Conservation (phyloP, 2,329 filamentous ascomycete species). For the Coniochaeta prunicola region DNA sequence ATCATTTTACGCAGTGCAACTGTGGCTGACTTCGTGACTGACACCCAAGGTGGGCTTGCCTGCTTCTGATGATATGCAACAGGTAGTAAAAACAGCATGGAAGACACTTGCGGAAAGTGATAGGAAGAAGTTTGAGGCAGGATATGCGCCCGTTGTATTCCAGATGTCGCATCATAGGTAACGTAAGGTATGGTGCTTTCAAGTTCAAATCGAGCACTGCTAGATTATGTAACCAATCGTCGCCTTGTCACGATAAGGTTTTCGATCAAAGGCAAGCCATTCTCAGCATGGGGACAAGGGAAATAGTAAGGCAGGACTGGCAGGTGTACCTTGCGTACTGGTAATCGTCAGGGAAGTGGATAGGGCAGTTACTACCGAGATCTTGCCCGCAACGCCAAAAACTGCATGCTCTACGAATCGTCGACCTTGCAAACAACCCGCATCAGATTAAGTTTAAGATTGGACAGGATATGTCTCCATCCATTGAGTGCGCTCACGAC, state of each 20-base stretch:
- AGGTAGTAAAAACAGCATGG: background rate
- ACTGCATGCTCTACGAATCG: background rate
- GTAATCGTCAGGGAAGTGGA: background rate
- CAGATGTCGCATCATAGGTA: too few relatives aligned
- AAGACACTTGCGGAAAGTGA: too few relatives aligned
- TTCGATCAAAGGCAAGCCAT: background rate
- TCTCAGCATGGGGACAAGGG: background rate
- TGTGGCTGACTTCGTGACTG: background rate
- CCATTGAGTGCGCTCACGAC: too few relatives aligned
- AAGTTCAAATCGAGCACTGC: background rate
- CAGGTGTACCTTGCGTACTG: background rate
- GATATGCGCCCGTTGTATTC: too few relatives aligned
- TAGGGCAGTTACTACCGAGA: background rate
- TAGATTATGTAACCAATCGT: background rate
- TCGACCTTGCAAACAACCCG: too few relatives aligned
- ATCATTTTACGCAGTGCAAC: constrained; percentile 1
- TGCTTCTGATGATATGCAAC: background rate
- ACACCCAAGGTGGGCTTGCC: background rate
- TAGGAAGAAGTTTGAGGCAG: too few relatives aligned
- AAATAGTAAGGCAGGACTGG: background rate
- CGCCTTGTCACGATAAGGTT: background rate
- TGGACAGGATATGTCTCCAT: too few relatives aligned
- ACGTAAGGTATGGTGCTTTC: too few relatives aligned
- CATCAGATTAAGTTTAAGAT: too few relatives aligned
- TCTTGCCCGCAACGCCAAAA: background rate